These are phyloP conservation scores for Beauveria scarabaeidicola DNA, from an alignment of 2,329 filamentous ascomycete genomes.

Conservation along the genomic window DNA sequence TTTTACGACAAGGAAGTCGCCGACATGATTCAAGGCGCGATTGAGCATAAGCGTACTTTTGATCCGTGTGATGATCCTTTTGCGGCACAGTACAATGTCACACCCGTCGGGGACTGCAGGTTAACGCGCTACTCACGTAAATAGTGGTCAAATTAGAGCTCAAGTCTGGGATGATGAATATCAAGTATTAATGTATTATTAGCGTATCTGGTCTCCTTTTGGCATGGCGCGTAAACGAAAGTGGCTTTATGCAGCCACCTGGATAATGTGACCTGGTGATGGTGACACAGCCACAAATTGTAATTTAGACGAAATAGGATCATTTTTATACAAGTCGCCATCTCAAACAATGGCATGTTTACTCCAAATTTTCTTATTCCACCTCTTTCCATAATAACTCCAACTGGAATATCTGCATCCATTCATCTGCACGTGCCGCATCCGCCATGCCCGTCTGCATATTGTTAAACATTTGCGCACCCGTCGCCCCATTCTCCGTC, in stretches of 20 bases:
- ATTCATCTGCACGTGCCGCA: conserved; percentile 20
- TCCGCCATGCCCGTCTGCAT: conserved; percentile 24
- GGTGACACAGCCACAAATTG: no score
- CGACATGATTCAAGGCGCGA: conserved; percentile 4
- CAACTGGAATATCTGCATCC: conserved; percentile 20
- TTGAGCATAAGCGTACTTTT: conserved; percentile 13
- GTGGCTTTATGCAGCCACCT: no score
- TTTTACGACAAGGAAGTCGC: conserved; percentile 10
- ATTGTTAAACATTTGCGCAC: conserved; percentile 24
- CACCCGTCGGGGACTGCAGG: conserved; percentile 8
- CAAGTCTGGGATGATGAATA: no score
- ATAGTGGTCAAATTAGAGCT: no score
- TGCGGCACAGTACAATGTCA: conserved; percentile 11
- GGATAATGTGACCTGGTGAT: no score
- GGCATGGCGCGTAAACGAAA: no score
- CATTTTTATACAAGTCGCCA: no score
- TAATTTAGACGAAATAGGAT: no score
- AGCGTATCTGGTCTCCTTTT: no score
- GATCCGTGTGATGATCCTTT: conserved; percentile 16
- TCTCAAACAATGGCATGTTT: background rate
- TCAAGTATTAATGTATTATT: no score
- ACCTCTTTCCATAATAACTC: conserved; percentile 24
- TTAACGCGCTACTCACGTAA: background rate
- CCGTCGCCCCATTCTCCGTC: conserved; percentile 25
- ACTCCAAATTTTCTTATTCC: conserved; percentile 16